phyloP scores from a whole-genome alignment of 139 green algal genomes.

The Bryopsis sp. region DNA sequence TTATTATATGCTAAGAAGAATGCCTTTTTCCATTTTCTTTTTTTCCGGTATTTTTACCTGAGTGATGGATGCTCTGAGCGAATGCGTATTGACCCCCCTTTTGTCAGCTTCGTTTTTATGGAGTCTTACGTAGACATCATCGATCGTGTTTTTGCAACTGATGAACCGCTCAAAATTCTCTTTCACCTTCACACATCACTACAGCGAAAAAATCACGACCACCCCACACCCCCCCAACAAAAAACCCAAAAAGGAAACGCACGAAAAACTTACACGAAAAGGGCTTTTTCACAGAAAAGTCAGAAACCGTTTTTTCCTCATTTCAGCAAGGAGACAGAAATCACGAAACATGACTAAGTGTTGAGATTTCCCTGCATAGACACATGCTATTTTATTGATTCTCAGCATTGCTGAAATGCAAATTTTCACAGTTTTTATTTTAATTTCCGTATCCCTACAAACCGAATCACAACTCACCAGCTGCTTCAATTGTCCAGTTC shows the following conservation, averaged over 20 bases:
- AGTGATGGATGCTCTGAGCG: background rate
- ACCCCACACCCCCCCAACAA: background rate
- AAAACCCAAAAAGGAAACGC: background rate
- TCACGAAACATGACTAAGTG: background rate
- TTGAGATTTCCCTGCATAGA: background rate
- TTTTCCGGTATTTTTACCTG: too few species aligned
- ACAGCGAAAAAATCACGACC: background rate
- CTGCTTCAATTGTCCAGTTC: conserved; percentile 10
- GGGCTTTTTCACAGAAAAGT: background rate
- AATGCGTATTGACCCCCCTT: conserved; percentile 4
- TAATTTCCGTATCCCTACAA: background rate
- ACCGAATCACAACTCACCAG: background rate
- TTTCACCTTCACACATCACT: conserved; percentile 3
- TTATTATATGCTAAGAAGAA: too few species aligned
- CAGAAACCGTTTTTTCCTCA: background rate
- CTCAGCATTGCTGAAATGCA: background rate
- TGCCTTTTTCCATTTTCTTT: too few species aligned
- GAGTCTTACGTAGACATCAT: conserved; percentile 8
- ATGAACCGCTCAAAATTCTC: conserved; percentile 15
- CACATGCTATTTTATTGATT: background rate
- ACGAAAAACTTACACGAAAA: background rate
- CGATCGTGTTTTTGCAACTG: conserved; percentile 16
- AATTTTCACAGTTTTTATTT: background rate
- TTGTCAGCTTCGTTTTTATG: conserved; percentile 7
- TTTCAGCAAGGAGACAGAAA: background rate